These are phyloP conservation scores for Stylonectria norvegica DNA, from an alignment of 2,329 filamentous ascomycete genomes.

Conservation along the genomic window DNA sequence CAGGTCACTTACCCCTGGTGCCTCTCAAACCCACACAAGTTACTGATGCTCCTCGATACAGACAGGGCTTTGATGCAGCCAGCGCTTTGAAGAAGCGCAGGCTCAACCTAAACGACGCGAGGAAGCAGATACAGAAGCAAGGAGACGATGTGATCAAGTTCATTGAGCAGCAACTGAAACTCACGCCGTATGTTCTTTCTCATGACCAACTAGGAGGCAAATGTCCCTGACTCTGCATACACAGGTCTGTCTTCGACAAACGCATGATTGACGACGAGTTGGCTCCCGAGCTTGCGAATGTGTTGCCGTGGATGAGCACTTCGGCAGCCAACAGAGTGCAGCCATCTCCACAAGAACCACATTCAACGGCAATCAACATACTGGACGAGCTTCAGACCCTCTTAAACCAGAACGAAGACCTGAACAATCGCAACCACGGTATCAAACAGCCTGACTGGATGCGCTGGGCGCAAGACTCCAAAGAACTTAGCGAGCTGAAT, in stretches of 20 bases:
- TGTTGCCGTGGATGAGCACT: constrained; percentile 19
- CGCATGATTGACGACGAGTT: constrained; percentile 5
- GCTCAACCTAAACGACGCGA: constrained; percentile 15
- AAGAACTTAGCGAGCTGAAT: constrained; percentile 29
- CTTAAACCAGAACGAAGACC: constrained; percentile 21
- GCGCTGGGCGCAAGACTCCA: constrained; percentile 34
- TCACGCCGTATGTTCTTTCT: constrained; percentile 12
- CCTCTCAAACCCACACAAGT: too few relatives aligned
- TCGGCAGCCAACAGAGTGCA: constrained; percentile 1
- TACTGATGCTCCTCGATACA: too few relatives aligned
- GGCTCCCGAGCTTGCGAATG: constrained; percentile 5
- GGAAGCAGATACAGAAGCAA: constrained; percentile 22
- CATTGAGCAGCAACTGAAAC: constrained; percentile 18
- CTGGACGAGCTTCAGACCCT: constrained; percentile 20
- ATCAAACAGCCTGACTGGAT: constrained; percentile 27
- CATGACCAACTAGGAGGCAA: too few relatives aligned
- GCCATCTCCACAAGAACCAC: constrained; percentile 2
- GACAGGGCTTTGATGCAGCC: background rate
- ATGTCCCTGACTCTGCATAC: too few relatives aligned
- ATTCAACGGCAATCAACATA: constrained; percentile 5
- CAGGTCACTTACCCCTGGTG: background rate
- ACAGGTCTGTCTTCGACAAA: constrained; percentile 7
- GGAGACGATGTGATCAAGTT: constrained; percentile 17
- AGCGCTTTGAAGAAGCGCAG: constrained; percentile 10
- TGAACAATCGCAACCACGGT: constrained; percentile 14